phyloP scores from a whole-genome alignment of 345 rosid genomes.

The Anastatica hierochuntica region DNA sequence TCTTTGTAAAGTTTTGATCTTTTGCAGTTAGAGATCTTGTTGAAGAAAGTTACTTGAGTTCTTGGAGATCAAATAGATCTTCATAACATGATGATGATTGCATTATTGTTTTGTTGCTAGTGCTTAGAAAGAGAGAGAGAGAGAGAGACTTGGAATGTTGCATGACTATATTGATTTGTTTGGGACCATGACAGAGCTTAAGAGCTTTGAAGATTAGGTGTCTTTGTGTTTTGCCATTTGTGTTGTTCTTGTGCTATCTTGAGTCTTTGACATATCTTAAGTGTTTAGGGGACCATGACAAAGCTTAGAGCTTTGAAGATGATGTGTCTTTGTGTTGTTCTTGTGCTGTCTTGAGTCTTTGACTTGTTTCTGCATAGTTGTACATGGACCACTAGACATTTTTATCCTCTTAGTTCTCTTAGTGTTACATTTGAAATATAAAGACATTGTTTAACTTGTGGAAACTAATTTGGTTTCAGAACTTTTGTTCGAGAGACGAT shows the following conservation, averaged over 20 bases:
- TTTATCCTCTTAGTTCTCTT: not conserved
- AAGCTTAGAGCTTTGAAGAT: conserved; percentile 13
- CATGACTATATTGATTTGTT: conserved; percentile 1
- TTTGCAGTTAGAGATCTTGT: too few species aligned
- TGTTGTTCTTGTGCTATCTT: conserved; percentile 24
- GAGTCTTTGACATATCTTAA: conserved; percentile 25
- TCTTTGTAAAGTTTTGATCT: not conserved
- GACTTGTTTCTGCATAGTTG: not conserved
- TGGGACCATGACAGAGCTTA: conserved; percentile 15
- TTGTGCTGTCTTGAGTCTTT: conserved; percentile 25
- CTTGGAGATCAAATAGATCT: not conserved
- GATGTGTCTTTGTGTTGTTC: conserved; percentile 16
- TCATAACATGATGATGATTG: not conserved
- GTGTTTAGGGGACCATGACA: too few species aligned
- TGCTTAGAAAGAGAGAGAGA: conserved; percentile 19
- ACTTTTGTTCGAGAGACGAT: conserved; percentile 55
- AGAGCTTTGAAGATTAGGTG: conserved; percentile 13
- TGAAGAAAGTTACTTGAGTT: conserved; percentile 2
- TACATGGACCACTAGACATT: conserved; percentile 20
- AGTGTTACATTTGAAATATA: not conserved
- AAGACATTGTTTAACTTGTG: conserved; percentile 3
- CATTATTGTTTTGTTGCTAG: conserved; percentile 7
- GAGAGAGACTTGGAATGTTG: conserved; percentile 16
- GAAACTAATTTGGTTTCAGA: conserved; percentile 38
- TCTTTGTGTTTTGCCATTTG: conserved; percentile 12